These are phyloP conservation scores for Tolypocladium capitatum DNA, from an alignment of 2,329 filamentous ascomycete species.

Conservation along the genomic window DNA sequence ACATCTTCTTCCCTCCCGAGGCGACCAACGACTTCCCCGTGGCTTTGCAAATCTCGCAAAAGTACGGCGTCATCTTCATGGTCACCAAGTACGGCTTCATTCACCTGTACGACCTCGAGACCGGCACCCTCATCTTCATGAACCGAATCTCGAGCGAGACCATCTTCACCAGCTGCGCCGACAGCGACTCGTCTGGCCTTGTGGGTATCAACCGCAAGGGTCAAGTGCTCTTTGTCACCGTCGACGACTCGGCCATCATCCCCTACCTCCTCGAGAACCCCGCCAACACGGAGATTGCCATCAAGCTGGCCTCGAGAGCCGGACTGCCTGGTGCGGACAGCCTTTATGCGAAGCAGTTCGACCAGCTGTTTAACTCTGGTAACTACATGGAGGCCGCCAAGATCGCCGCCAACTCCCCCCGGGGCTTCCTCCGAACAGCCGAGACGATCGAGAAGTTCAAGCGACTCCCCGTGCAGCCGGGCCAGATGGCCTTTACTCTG, in stretches of 20 bases:
- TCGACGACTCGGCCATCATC: slow-evolving; percentile 84
- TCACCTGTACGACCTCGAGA: slow-evolving; percentile 95
- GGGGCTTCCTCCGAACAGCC: slow-evolving; percentile 84
- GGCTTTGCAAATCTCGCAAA: slow-evolving; percentile 90
- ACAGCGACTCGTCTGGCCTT: slow-evolving; percentile 74
- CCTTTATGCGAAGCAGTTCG: slow-evolving; percentile 85
- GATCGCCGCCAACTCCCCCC: slow-evolving; percentile 89
- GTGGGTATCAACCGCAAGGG: slow-evolving; percentile 96
- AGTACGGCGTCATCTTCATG: slow-evolving; percentile 93
- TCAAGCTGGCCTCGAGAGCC: slow-evolving; percentile 90
- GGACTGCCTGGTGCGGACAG: slow-evolving; percentile 89
- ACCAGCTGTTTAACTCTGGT: slow-evolving; percentile 67
- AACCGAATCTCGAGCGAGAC: slow-evolving; percentile 99
- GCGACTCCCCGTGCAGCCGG: slow-evolving; percentile 63
- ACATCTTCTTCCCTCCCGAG: slow-evolving; percentile 94
- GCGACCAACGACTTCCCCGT: slow-evolving; percentile 96
- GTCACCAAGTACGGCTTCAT: slow-evolving; percentile 99
- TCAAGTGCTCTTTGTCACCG: slow-evolving; percentile 84
- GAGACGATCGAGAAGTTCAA: slow-evolving; percentile 97
- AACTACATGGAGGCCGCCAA: slow-evolving; percentile 85
- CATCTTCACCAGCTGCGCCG: slow-evolving; percentile 86
- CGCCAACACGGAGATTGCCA: slow-evolving; percentile 81
- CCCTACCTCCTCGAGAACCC: slow-evolving; percentile 94
- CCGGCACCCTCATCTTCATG: slow-evolving; percentile 94
- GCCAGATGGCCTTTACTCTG: slow-evolving; percentile 84